These are phyloP conservation scores for Nicotiana otophora DNA, from an alignment of 257 asterid genomes.

Conservation along the genomic window DNA sequence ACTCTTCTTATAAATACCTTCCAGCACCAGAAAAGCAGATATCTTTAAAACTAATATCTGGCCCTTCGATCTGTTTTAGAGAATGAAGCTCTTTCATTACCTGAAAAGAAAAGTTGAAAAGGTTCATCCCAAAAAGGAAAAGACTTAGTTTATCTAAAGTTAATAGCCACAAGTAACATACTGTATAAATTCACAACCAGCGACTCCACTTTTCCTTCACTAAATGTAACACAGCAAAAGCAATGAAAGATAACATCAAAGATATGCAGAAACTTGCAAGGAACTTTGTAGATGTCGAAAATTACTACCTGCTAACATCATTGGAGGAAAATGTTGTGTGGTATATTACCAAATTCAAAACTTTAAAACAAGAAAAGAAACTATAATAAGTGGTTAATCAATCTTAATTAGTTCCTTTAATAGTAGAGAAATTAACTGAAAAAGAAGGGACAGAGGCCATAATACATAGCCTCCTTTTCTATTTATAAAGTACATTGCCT, in stretches of 20 bases:
- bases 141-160: not conserved
- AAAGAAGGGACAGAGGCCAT: not conserved
- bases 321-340: not conserved
- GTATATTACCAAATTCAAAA: not conserved
- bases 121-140: not conserved
- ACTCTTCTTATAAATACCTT: constrained; percentile 40
- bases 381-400: not conserved
- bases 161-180: not conserved
- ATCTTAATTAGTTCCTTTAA: not conserved
- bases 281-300: not conserved
- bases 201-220: not conserved
- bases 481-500: not conserved
- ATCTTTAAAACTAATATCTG: constrained; percentile 77
- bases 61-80: constrained; percentile 75
- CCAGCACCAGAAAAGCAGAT: constrained; percentile 93
- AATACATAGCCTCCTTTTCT: not conserved
- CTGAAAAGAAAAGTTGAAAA: constrained; percentile 26
- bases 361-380: not conserved
- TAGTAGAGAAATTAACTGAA: not conserved
- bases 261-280: constrained; percentile 20
- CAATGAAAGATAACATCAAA: not conserved
- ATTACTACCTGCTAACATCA: not conserved
- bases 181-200: not conserved
- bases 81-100: constrained; percentile 52
- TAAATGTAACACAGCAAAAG: not conserved